Evolutionary conservation across 1,284 basidiomycete genomes (phyloP).

Genomic region (Ceratobasidium sp.): DNA sequence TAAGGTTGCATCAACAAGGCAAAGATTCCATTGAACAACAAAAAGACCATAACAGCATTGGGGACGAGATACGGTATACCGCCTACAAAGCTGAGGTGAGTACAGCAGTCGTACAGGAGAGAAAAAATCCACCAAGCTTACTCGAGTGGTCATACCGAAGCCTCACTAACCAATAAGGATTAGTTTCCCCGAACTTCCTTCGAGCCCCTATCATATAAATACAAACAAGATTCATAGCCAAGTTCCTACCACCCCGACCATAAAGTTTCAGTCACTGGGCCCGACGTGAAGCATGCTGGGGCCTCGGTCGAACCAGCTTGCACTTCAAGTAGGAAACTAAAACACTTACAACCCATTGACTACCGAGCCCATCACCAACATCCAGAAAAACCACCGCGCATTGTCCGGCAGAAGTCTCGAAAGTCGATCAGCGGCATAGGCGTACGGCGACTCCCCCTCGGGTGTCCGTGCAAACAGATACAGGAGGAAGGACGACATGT

Average conservation of each 20-base stretch:
- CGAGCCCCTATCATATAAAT: slow-evolving; percentile 39
- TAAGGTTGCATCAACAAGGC: slow-evolving; percentile 35
- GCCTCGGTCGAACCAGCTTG: too few relatives aligned
- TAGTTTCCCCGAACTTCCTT: slow-evolving; percentile 20
- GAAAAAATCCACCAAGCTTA: slow-evolving; percentile 4
- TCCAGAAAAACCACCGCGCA: slow-evolving; percentile 27
- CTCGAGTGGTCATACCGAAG: slow-evolving; percentile 35
- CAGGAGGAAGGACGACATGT: slow-evolving; percentile 3
- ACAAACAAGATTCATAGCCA: slow-evolving; percentile 32
- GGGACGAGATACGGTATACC: slow-evolving; percentile 34
- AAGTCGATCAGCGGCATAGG: not conserved
- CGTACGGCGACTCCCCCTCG: slow-evolving; percentile 26
- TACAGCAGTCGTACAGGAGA: not conserved
- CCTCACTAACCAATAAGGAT: slow-evolving; percentile 32
- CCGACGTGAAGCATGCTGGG: not conserved
- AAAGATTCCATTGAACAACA: slow-evolving; percentile 36
- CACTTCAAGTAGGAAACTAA: not conserved
- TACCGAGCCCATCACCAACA: slow-evolving; percentile 9
- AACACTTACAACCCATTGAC: slow-evolving; percentile 14
- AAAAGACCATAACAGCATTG: slow-evolving; percentile 30
- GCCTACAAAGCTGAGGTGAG: not conserved
- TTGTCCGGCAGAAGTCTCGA: not conserved
- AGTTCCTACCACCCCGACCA: slow-evolving; percentile 16
- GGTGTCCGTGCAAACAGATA: not conserved
- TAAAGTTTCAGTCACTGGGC: not conserved